phyloP scores from a whole-genome alignment of 257 asterid genomes.

The Ajuga chamaepitys region DNA sequence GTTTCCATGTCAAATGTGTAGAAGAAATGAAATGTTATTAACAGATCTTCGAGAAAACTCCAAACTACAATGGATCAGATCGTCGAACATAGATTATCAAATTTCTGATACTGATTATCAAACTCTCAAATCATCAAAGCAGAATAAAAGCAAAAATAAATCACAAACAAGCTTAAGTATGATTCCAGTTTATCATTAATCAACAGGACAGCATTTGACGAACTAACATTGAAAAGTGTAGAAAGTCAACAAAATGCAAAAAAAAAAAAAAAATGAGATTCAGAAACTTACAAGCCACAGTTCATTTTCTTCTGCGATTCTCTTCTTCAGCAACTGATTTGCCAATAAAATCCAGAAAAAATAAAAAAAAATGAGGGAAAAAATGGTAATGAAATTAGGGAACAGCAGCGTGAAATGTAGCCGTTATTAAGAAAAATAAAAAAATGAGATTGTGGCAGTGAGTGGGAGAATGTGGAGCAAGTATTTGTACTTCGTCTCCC shows the following conservation, averaged over 20 bases:
- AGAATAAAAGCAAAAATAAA: conserved; percentile 4
- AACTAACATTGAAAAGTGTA: too few relatives aligned
- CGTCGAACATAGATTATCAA: not conserved
- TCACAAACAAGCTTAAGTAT: conserved; percentile 16
- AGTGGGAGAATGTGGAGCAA: not conserved
- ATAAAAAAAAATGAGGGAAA: not conserved
- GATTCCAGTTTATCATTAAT: too few relatives aligned
- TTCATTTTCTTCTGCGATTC: conserved; percentile 26
- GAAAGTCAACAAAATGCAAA: too few relatives aligned
- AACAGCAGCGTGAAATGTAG: conserved; percentile 14
- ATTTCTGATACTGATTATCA: not conserved
- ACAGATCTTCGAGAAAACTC: not conserved
- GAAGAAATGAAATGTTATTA: not conserved
- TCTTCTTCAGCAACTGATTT: conserved; percentile 4
- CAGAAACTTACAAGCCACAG: conserved; percentile 40
- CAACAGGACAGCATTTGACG: too few relatives aligned
- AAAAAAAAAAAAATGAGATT: too few relatives aligned
- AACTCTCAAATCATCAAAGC: conserved; percentile 1
- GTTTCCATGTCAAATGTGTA: not conserved
- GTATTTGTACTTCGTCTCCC: not conserved
- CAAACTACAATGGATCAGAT: conserved; percentile 3
- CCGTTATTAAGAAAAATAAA: conserved; percentile 20
- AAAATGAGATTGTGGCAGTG: not conserved
- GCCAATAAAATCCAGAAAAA: conserved; percentile 4
- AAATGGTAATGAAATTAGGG: not conserved